Conservation (phyloP, 441 rosid species). For the Populus tomentosa region DNA sequence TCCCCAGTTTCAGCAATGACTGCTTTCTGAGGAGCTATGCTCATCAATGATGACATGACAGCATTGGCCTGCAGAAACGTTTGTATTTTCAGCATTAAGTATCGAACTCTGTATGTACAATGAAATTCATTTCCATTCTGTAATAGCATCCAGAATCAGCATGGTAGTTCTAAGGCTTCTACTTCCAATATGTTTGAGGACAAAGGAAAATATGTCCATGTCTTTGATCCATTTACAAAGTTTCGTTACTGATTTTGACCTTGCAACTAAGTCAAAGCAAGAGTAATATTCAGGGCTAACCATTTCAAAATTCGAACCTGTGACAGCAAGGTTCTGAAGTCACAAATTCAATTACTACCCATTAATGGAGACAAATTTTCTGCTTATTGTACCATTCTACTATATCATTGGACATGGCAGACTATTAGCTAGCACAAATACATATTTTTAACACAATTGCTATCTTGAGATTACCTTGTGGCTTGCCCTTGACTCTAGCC, state of each 20-base stretch:
- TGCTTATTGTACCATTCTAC: background rate
- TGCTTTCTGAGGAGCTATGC: slow-evolving; percentile 81
- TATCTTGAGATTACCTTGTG: slow-evolving; percentile 50
- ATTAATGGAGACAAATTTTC: background rate
- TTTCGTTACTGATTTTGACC: background rate
- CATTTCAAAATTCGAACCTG: no score
- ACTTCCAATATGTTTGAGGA: background rate
- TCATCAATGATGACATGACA: slow-evolving; percentile 79
- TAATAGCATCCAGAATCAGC: no score
- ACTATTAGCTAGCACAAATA: background rate
- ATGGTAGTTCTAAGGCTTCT: background rate
- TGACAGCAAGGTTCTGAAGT: background rate
- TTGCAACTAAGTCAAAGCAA: background rate
- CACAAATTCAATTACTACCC: background rate
- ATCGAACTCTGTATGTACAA: background rate
- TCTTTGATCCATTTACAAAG: background rate
- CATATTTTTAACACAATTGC: background rate
- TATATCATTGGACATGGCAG: background rate
- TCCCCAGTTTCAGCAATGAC: slow-evolving; percentile 75
- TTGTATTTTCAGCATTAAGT: background rate
- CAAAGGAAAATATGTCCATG: background rate
- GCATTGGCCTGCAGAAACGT: slow-evolving; percentile 59
- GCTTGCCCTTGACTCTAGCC: slow-evolving; percentile 89
- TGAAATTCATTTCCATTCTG: background rate
- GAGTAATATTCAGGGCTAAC: background rate